Conservation (phyloP, 306 rosid genomes). For the Vigna angularis region DNA sequence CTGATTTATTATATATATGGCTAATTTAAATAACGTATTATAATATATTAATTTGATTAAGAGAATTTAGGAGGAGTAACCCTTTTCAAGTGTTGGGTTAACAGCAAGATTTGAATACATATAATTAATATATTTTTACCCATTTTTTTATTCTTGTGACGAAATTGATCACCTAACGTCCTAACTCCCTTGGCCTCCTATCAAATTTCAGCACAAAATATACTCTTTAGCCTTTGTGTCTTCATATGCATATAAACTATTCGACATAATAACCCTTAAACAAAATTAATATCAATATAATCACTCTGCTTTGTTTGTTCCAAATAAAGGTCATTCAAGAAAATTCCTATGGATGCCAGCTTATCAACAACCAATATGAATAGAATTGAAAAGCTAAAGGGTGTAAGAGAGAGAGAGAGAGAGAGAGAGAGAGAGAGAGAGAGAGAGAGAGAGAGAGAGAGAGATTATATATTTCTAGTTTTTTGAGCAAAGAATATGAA, state of each 20-base stretch:
- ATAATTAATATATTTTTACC: slow-evolving; percentile 4
- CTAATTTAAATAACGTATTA: too few relatives aligned
- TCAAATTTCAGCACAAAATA: slow-evolving; percentile 47
- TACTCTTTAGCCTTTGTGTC: slow-evolving; percentile 47
- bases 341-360: slow-evolving; percentile 58
- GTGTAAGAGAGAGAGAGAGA: too few relatives aligned
- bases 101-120: not conserved
- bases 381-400: slow-evolving; percentile 26
- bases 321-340: slow-evolving; percentile 46
- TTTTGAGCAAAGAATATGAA: slow-evolving; percentile 31
- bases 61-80: slow-evolving; percentile 29
- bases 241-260: slow-evolving; percentile 36
- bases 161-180: slow-evolving; percentile 61
- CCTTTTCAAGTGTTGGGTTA: slow-evolving; percentile 38
- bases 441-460: not conserved
- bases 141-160: slow-evolving; percentile 45
- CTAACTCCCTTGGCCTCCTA: slow-evolving; percentile 56
- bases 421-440: too few relatives aligned
- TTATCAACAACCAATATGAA: slow-evolving; percentile 47
- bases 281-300: slow-evolving; percentile 28
- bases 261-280: slow-evolving; percentile 37
- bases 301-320: slow-evolving; percentile 39
- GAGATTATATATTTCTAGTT: slow-evolving; percentile 37
- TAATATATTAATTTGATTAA: not conserved
- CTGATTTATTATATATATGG: too few relatives aligned